These are phyloP conservation scores for Oidium heveae DNA, from an alignment of 2,329 filamentous ascomycete species.

Conservation along the genomic window DNA sequence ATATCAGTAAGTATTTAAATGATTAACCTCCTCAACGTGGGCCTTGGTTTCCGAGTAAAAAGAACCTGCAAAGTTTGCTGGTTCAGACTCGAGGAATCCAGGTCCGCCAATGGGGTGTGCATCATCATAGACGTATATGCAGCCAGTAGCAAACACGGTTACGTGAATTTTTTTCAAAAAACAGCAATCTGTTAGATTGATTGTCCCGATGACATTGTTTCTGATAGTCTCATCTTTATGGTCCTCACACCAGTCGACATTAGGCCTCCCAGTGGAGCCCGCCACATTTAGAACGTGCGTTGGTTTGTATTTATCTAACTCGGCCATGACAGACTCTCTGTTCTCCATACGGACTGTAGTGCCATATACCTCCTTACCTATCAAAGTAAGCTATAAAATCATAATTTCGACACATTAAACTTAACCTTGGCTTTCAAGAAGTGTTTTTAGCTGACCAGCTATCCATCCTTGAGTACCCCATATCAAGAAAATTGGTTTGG, in stretches of 20 bases:
- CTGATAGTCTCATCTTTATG: slow-evolving; percentile 41
- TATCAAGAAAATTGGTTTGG: slow-evolving; percentile 27
- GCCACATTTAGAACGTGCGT: slow-evolving; percentile 43
- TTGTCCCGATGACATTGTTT: slow-evolving; percentile 38
- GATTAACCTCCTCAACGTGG: slow-evolving; percentile 33
- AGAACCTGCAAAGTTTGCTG: slow-evolving; percentile 37
- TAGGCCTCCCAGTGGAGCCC: slow-evolving; percentile 39
- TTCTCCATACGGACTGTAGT: slow-evolving; percentile 42
- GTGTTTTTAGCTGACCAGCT: slow-evolving; percentile 30
- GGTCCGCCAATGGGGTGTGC: slow-evolving; percentile 31
- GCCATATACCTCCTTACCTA: slow-evolving; percentile 29
- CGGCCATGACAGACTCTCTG: slow-evolving; percentile 26
- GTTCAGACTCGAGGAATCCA: slow-evolving; percentile 35
- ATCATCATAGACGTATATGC: slow-evolving; percentile 39
- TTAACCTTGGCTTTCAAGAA: slow-evolving; percentile 27
- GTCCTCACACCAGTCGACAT: slow-evolving; percentile 48
- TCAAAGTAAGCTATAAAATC: slow-evolving; percentile 2
- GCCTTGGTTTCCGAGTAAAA: slow-evolving; percentile 45
- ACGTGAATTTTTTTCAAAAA: slow-evolving; percentile 31
- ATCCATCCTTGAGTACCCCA: slow-evolving; percentile 41
- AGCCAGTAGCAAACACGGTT: slow-evolving; percentile 42
- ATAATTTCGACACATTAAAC: not conserved
- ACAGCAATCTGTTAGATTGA: slow-evolving; percentile 38
- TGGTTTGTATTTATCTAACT: slow-evolving; percentile 32
- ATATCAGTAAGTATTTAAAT: not conserved